Base-by-base conservation (phyloP, 2,329 filamentous ascomycete genomes). In the Didymella keratinophila region DNA sequence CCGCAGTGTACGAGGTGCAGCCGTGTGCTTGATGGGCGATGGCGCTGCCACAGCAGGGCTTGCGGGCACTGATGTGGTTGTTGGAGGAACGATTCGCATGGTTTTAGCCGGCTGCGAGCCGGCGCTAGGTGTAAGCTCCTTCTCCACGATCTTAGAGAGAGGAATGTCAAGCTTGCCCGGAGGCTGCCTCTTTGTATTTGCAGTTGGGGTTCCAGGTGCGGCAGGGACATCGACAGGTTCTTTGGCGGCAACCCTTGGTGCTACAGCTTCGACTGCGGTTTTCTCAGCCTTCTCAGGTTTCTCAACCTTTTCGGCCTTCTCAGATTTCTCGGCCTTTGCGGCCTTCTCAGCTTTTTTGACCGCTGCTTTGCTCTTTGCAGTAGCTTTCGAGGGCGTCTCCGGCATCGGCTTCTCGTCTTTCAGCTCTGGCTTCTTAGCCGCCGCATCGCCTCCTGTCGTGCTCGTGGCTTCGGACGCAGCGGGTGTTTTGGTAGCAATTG, bases 1-100 rank as follows among this genome's bases (percentile, higher is more conserved):
- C n/a, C 89, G 84, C 34, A 93, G 75, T 1, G 88, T 91, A 70
- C 89, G 89, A 0, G 88, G 83, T 4, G 80, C 78, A 18, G 64
- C 65, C 47, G 73, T 62, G 48, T 78, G 78, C 60, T 78, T 77
- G 23, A 78, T 70, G 4, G 80, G 78, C 4, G 80, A 81, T 4
- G 76, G 75, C 5, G 75, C 69, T 0, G 85, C 86, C 16, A 87
- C 84, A 41, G 83, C 83, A 2, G 83, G 78, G 6, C 82, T 83
- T 30, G 83, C 78, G 18, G 79, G 77, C 10, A 81, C 78, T 18
- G 84, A 80, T 11, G 79, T 78, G 75, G 82, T 82, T 20, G 79
- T 78, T 4, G 83, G 78, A 25, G 73, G 71, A 14, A 70, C 27
- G 8, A 66, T 57, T 23, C 73, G 72, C 45, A 59, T 41, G 30